These are phyloP conservation scores for Penicillium hordei DNA, from an alignment of 2,329 filamentous ascomycete species.

Conservation along the genomic window DNA sequence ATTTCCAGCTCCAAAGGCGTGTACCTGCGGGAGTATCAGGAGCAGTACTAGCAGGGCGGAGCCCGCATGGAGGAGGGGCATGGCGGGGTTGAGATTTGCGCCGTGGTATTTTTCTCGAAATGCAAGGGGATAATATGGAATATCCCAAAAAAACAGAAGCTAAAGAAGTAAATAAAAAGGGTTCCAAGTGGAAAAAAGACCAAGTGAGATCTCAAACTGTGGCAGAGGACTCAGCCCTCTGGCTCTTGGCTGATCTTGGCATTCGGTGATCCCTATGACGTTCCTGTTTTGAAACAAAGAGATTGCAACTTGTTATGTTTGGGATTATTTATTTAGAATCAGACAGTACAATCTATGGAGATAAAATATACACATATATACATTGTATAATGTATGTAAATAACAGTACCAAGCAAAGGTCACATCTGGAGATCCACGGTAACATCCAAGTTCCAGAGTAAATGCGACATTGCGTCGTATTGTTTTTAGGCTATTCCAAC, in stretches of 20 bases:
- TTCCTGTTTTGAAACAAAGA: not conserved
- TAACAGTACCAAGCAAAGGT: not conserved
- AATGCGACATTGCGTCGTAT: conserved; percentile 1
- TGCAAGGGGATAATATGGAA: not conserved
- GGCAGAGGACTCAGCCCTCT: conserved; percentile 4
- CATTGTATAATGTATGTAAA: too few species aligned
- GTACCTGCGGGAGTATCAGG: conserved; percentile 39
- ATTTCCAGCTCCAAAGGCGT: conserved; percentile 50
- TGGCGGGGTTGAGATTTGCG: conserved; percentile 10
- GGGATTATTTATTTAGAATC: not conserved
- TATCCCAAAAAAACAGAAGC: not conserved
- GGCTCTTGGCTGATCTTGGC: conserved; percentile 6
- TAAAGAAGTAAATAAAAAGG: not conserved
- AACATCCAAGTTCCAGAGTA: conserved; percentile 7
- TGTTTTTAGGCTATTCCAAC: not conserved
- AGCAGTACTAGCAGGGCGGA: conserved; percentile 40
- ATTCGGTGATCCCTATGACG: conserved; percentile 4
- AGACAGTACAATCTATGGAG: too few species aligned
- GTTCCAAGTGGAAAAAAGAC: not conserved
- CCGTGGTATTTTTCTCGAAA: not conserved
- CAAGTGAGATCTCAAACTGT: not conserved
- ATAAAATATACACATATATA: too few species aligned
- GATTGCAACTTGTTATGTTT: not conserved
- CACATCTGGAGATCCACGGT: conserved; percentile 20
- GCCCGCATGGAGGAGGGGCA: conserved; percentile 27